These are phyloP conservation scores for Anisodus acutangulus DNA, from an alignment of 257 asterid genomes.

Conservation along the genomic window DNA sequence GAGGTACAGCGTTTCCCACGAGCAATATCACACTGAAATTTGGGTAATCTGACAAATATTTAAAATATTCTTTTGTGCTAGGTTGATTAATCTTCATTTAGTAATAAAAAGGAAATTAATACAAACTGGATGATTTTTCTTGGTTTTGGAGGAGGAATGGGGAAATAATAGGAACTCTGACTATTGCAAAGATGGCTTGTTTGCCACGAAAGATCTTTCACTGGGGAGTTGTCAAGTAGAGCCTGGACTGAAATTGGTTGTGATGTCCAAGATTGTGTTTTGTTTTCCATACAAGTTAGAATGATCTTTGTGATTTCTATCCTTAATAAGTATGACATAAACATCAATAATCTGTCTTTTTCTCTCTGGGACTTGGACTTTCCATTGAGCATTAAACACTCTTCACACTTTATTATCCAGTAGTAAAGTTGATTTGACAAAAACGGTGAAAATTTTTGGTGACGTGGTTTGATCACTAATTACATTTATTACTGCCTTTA, in stretches of 20 bases:
- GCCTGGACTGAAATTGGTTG: not conserved
- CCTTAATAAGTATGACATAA: not conserved
- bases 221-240: not conserved
- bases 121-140: not conserved
- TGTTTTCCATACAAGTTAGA: not conserved
- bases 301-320: not conserved
- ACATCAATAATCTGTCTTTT: not conserved
- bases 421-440: not conserved
- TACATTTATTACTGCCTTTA: not conserved
- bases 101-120: not conserved
- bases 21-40: not conserved
- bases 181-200: not conserved
- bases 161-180: not conserved
- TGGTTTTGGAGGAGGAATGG: not conserved
- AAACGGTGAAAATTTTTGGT: not conserved
- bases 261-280: slow-evolving; percentile 2
- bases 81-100: not conserved
- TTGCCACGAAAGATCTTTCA: not conserved
- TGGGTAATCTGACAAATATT: not conserved
- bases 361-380: not conserved
- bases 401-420: not conserved
- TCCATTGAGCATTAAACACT: not conserved
- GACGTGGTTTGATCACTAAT: not conserved
- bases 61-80: not conserved
- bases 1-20: not conserved